Base-by-base conservation (phyloP, 305 asterid species). In the Fraxinus latifolia region DNA sequence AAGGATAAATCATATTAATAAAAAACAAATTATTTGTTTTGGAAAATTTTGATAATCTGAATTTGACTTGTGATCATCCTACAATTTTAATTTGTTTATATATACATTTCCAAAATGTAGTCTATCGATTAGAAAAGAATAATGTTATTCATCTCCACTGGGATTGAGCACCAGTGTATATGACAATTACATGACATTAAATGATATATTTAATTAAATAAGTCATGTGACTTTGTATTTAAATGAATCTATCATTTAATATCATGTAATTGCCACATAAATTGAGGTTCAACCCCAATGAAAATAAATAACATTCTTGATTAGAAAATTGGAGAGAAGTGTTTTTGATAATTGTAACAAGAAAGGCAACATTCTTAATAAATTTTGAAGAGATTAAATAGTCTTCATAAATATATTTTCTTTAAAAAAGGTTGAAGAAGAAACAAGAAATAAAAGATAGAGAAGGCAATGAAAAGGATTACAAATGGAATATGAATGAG, bases 401-500 rank as follows among this genome's bases (percentile, higher is more conserved):
- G 37, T 33, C 37, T 33, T 55, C 23, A 5, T 55, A 55, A 55
- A 34, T 73, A 34, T 14, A 34, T 34, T 34, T 73, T 14, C 44
- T 55, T 58, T 1, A 7, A 73, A 62, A 23, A 21, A 23, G 72
- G 7, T 62, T 23, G 15, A 14, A 27, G 25, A 67, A 68, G 17
- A 67, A 15, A 34, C 5, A 17, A 37, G 21, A 65, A 47, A 78
- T 31, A 34, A 62, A 23, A 25, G 58, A 1, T 14, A 0, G 21
- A 19, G 58, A 47, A 72, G 47, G 70, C 17, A 44, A 67, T 39
- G 47, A 81, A n/a, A 36, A 33, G 7, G 34, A 67, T 77, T 44
- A 37, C 53, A 32, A 77, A 79, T 60, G 65, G 76, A 84, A 34
- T 68, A 79, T 82, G 78, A 78, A 73, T 76, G 55, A 76, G 81